phyloP scores from a whole-genome alignment of 1,139 yeast species.

The Sugiyamaella japonica region DNA sequence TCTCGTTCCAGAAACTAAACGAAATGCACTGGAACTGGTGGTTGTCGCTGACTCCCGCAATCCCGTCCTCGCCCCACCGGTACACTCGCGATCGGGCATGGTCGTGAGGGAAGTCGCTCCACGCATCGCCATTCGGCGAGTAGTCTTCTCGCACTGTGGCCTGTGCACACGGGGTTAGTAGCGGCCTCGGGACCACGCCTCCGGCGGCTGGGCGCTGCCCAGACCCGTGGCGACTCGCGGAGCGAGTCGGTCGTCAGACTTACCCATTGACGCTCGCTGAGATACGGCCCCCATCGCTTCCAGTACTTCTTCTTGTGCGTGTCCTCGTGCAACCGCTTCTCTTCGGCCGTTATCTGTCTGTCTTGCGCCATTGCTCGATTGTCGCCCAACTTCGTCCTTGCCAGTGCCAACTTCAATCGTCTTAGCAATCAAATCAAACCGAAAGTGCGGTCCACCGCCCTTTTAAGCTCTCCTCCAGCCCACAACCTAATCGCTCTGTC shows the following conservation, averaged over 20 bases:
- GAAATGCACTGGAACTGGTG: conserved; percentile 77
- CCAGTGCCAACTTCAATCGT: no score
- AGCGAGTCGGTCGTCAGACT: conserved; percentile 23
- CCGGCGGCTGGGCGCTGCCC: conserved; percentile 15
- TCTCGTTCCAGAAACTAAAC: conserved; percentile 89
- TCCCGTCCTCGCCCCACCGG: conserved; percentile 97
- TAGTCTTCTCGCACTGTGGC: conserved; percentile 94
- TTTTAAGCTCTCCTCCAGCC: no score
- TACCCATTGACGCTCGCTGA: conserved; percentile 87
- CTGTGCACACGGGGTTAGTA: conserved; percentile 22
- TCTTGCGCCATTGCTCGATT: background rate
- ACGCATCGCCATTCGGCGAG: conserved; percentile 81
- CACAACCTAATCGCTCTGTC: no score
- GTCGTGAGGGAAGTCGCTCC: conserved; percentile 89
- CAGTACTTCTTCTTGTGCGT: conserved; percentile 59
- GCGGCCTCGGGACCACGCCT: background rate
- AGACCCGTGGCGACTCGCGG: no score
- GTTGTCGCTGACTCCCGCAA: conserved; percentile 88
- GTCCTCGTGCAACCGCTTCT: conserved; percentile 63
- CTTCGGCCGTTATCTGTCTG: conserved; percentile 55
- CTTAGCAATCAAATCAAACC: no score
- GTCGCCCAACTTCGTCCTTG: no score
- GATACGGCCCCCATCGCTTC: conserved; percentile 92
- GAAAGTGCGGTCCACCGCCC: background rate
- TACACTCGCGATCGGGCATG: conserved; percentile 81